Evolutionary conservation across 192 early-diverging fungal species (phyloP).

Genomic region (Linderina pennispora): DNA sequence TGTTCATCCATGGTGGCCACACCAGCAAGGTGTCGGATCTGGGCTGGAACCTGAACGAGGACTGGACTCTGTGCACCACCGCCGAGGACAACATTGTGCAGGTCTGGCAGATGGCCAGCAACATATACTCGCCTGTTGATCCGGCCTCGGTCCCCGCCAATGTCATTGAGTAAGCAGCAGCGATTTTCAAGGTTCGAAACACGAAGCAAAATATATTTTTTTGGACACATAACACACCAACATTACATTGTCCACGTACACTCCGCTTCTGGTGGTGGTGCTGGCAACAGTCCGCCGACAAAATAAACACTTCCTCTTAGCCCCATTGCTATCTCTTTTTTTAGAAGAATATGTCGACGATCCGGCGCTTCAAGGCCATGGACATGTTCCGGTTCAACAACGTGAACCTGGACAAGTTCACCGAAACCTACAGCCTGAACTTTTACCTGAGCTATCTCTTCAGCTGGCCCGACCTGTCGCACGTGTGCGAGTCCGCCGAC

Average conservation of each 20-base stretch:
- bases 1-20: constrained; percentile 99
- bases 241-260: too few relatives aligned
- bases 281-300: too few relatives aligned
- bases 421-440: constrained; percentile 92
- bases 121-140: constrained; percentile 44
- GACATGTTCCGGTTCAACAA: constrained; percentile 95
- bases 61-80: constrained; percentile 90
- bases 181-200: too few relatives aligned
- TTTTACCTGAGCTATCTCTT: constrained; percentile 93
- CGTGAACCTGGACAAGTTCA: constrained; percentile 90
- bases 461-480: constrained; percentile 91
- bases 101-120: constrained; percentile 95
- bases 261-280: too few relatives aligned
- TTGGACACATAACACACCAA: too few relatives aligned
- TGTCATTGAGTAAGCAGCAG: constrained; percentile 25
- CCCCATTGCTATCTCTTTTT: background rate
- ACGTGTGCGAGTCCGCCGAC: constrained; percentile 67
- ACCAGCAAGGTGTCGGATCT: constrained; percentile 96
- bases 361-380: constrained; percentile 68
- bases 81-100: constrained; percentile 98
- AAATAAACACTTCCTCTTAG: too few relatives aligned
- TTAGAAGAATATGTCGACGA: constrained; percentile 43
- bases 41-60: constrained; percentile 88
- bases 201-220: too few relatives aligned
- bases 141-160: constrained; percentile 24